Percentiles rank a stretch among this genome's conserved stretches.
phyloP scores from a whole-genome alignment of 495 filamentous ascomycete species.

The Xylaria venustula region DNA sequence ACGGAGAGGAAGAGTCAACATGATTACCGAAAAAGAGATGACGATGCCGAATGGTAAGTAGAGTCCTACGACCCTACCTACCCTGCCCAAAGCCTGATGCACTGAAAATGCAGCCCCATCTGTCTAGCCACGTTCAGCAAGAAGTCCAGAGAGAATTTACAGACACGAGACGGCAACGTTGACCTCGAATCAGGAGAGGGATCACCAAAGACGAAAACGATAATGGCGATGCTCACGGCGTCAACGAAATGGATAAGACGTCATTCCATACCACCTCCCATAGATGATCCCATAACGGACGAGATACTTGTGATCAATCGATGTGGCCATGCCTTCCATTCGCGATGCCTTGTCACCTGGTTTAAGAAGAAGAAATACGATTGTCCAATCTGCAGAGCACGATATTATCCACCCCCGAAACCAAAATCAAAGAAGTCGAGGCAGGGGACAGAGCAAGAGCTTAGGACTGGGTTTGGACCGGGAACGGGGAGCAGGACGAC shows the following conservation, averaged over 20 bases:
- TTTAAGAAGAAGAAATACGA: constrained; percentile 16
- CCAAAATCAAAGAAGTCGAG: neutral
- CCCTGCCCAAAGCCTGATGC: neutral
- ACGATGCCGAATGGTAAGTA: neutral
- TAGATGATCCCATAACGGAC: no score
- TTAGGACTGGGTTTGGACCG: no score
- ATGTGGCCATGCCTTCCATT: constrained; percentile 27
- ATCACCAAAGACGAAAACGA: neutral
- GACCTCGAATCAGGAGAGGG: neutral
- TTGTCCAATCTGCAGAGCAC: constrained; percentile 23
- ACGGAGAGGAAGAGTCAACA: neutral
- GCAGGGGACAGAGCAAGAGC: neutral
- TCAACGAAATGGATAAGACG: neutral
- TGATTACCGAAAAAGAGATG: neutral
- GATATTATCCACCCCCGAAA: constrained; percentile 15
- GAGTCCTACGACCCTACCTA: neutral
- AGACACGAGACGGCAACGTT: neutral
- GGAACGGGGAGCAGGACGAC: no score
- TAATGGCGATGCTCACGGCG: neutral
- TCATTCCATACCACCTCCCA: constrained; percentile 8
- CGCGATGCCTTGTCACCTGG: constrained; percentile 25
- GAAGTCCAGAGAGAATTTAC: neutral
- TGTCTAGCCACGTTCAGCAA: neutral
- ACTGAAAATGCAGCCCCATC: neutral
- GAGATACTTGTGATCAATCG: constrained; percentile 22